Base-by-base conservation (phyloP, 1,284 basidiomycete genomes). In the Boletus smithii region DNA sequence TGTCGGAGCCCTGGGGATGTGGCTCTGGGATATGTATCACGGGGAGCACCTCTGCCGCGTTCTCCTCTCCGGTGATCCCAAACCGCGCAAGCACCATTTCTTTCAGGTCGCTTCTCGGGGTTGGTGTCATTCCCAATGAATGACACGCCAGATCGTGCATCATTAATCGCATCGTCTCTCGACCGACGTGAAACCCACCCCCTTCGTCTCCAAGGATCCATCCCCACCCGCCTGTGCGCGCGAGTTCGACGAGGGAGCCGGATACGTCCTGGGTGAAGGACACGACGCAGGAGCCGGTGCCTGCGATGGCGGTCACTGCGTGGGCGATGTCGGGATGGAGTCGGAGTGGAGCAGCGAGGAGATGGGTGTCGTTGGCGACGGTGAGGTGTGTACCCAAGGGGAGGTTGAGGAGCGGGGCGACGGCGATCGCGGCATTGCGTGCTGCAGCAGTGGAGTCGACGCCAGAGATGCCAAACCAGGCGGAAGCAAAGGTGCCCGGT, bases 401-500 rank as follows among this genome's bases (percentile, higher is more conserved):
- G 36, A 88, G 68, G 17, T 67, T 69, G 9, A 89, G 71, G 11
- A 90, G 72, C 0, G 58, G 55, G 1, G 83, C 75, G 39, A 89
- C 68, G 1, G 71, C 65, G 4, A 71, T 67, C 0, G 76, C 73
- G 39, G 88, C 70, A 3, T 72, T 71, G 8, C 71, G 74, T 45
- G 80, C 73, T 8, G 79, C 81, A 9, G 76, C 71, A 8, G 80
- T 76, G 10, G 83, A 84, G 61, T 89, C 88, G 30, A 85, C 81
- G 20, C 87, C 88, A 3, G 87, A 86, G 13, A 87, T 75, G 30
- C 85, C 87, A 55, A 91, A 77, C 85, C 86, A 91, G 0, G 81
- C 88, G 3, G 80, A 76, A 16, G 74, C 74, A 54, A 90, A 83
- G 14, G 65, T 48, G 18, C 64, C 51, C 4, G 55, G 56, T 16